These are phyloP conservation scores for Petunia secreta DNA, from an alignment of 257 asterid genomes.

Conservation along the genomic window DNA sequence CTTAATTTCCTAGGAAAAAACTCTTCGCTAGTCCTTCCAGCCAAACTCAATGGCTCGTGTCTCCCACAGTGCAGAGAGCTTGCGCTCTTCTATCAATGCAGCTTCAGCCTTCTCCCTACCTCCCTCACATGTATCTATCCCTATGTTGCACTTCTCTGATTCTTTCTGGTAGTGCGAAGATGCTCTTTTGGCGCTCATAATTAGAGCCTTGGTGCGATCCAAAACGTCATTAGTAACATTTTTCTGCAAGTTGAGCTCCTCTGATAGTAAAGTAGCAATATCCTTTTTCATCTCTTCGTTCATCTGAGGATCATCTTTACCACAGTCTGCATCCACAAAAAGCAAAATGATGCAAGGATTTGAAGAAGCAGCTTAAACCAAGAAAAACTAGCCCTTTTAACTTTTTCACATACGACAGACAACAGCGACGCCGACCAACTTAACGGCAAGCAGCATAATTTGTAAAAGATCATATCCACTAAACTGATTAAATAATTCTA, in stretches of 20 bases:
- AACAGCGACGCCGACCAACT: background rate
- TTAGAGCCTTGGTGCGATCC: slow-evolving; percentile 32
- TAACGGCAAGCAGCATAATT: background rate
- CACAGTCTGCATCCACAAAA: slow-evolving; percentile 35
- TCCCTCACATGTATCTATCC: slow-evolving; percentile 40
- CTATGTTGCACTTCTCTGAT: slow-evolving; percentile 41
- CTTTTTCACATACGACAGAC: background rate
- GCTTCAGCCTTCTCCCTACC: slow-evolving; percentile 47
- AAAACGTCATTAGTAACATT: slow-evolving; percentile 35
- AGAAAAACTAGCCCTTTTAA: slow-evolving; percentile 4
- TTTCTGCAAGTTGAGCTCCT: slow-evolving; percentile 43
- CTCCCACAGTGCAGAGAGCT: slow-evolving; percentile 45
- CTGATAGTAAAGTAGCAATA: slow-evolving; percentile 32
- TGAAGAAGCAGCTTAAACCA: slow-evolving; percentile 3
- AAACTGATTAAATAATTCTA: no score
- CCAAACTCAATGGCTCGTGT: slow-evolving; percentile 42
- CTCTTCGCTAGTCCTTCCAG: slow-evolving; percentile 36
- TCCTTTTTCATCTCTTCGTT: slow-evolving; percentile 46
- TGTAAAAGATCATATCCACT: background rate
- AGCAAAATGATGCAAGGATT: background rate
- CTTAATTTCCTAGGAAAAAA: background rate
- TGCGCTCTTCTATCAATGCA: slow-evolving; percentile 40
- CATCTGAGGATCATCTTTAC: slow-evolving; percentile 37
- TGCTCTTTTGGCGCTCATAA: slow-evolving; percentile 34
- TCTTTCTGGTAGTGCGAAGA: slow-evolving; percentile 41